A percentile compares a stretch with the other conserved stretches of the same genome.
Evolutionary conservation across 176 grass and related monocot species (phyloP).

Genomic region (Musa schizocarpa): DNA sequence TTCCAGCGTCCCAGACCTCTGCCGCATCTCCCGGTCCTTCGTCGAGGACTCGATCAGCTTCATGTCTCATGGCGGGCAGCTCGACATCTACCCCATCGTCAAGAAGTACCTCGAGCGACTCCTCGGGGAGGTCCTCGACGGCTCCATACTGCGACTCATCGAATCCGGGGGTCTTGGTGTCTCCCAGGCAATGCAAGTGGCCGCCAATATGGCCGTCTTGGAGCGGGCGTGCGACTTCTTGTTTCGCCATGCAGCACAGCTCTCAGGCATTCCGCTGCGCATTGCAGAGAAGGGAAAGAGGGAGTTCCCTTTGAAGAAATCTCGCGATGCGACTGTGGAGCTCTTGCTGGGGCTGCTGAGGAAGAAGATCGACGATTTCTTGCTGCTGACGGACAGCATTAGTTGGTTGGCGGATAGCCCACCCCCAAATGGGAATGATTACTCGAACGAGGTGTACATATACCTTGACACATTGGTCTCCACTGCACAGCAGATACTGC

Average conservation of each 20-base stretch:
- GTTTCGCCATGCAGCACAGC: slow-evolving; percentile 72
- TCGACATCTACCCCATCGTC: slow-evolving; percentile 65
- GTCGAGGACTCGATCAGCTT: slow-evolving; percentile 95
- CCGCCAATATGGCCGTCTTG: slow-evolving; percentile 89
- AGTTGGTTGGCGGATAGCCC: slow-evolving; percentile 86
- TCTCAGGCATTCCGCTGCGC: slow-evolving; percentile 67
- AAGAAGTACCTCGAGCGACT: slow-evolving; percentile 93
- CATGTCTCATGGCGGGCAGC: slow-evolving; percentile 87
- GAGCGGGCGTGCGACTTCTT: slow-evolving; percentile 96
- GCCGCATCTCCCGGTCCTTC: slow-evolving; percentile 92
- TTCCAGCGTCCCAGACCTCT: slow-evolving; percentile 76
- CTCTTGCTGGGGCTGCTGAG: slow-evolving; percentile 52
- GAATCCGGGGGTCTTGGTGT: slow-evolving; percentile 65
- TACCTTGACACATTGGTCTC: slow-evolving; percentile 82
- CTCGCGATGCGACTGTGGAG: slow-evolving; percentile 59
- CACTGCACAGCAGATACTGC: slow-evolving; percentile 82
- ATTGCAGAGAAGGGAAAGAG: slow-evolving; percentile 55
- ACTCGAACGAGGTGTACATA: slow-evolving; percentile 82
- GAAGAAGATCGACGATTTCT: slow-evolving; percentile 72
- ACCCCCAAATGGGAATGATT: slow-evolving; percentile 66
- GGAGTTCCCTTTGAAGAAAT: slow-evolving; percentile 70
- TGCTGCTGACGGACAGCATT: slow-evolving; percentile 57
- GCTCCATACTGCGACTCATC: slow-evolving; percentile 54
- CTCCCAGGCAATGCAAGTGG: slow-evolving; percentile 92
- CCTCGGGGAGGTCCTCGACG: slow-evolving; percentile 61